These are phyloP conservation scores for Calonectria pteridis DNA, from an alignment of 2,329 filamentous ascomycete species.

Conservation along the genomic window DNA sequence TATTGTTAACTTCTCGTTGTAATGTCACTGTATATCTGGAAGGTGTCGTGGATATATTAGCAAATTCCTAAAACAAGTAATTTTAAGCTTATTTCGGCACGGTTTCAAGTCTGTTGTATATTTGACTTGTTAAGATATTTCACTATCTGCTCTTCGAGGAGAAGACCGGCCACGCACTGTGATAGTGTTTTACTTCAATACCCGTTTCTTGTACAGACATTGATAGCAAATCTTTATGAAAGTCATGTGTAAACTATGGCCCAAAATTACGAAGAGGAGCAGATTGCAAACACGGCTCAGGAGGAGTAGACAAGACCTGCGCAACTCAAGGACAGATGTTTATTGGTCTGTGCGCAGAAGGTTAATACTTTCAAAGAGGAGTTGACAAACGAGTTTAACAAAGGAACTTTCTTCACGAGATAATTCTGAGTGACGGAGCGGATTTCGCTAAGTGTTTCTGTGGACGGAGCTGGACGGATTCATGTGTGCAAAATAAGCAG, in stretches of 20 bases:
- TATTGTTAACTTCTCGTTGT: not conserved
- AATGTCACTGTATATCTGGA: not conserved
- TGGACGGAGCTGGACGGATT: not conserved
- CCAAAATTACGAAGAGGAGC: not conserved
- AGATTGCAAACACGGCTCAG: not conserved
- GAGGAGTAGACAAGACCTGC: slow-evolving; percentile 8
- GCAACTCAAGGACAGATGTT: slow-evolving; percentile 14
- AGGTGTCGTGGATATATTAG: too few relatives aligned
- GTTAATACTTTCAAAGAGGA: not conserved
- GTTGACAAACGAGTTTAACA: not conserved
- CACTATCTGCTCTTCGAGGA: too few relatives aligned
- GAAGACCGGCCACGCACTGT: too few relatives aligned
- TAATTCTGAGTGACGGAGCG: slow-evolving; percentile 15
- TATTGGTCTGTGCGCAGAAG: slow-evolving; percentile 33
- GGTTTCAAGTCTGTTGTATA: too few relatives aligned
- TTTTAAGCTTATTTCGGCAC: too few relatives aligned
- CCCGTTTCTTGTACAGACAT: too few relatives aligned
- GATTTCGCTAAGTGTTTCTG: not conserved
- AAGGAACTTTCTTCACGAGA: slow-evolving; percentile 30
- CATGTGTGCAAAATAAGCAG: too few relatives aligned
- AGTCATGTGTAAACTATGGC: too few relatives aligned
- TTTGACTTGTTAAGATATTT: too few relatives aligned
- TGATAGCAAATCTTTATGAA: too few relatives aligned
- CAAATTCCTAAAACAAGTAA: not conserved
- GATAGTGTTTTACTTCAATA: too few relatives aligned